Percentiles rank a stretch among this genome's conserved stretches.
phyloP scores from a whole-genome alignment of 1,284 basidiomycete genomes.

The Ganoderma multipileum region DNA sequence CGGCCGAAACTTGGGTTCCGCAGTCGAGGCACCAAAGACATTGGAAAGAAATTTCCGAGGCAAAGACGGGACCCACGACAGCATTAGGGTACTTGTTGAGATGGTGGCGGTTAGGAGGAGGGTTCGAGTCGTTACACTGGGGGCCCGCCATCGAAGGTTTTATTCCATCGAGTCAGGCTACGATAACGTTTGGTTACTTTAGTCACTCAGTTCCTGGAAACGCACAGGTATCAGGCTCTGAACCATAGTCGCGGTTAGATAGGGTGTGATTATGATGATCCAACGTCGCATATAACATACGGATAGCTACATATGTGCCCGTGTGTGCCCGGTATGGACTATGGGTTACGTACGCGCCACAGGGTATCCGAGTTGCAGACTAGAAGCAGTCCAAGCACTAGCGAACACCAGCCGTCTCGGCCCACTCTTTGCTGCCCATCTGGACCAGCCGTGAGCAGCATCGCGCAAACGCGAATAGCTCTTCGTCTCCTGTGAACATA shows the following conservation, averaged over 20 bases:
- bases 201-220: not conserved
- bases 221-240: not conserved
- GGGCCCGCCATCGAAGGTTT: not conserved
- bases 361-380: not conserved
- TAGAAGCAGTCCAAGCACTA: conserved; percentile 17
- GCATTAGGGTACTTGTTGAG: not conserved
- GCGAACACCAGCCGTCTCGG: conserved; percentile 60
- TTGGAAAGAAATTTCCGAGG: not conserved
- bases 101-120: not conserved
- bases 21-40: not conserved
- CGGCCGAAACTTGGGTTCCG: conserved; percentile 28
- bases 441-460: conserved; percentile 91
- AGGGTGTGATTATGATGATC: not conserved
- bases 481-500: conserved; percentile 93
- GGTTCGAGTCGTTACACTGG: not conserved
- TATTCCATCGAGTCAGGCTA: not conserved
- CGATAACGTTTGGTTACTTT: not conserved
- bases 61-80: not conserved
- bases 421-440: conserved; percentile 91
- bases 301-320: not conserved
- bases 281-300: not conserved
- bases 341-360: not conserved
- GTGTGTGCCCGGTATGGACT: not conserved
- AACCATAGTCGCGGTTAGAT: not conserved
- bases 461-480: conserved; percentile 93